Evolutionary conservation across 768 basidiomycete genomes (phyloP), one percentile per base, ranked within the genome.

Genomic region (Tephrocybe sp.): DNA sequence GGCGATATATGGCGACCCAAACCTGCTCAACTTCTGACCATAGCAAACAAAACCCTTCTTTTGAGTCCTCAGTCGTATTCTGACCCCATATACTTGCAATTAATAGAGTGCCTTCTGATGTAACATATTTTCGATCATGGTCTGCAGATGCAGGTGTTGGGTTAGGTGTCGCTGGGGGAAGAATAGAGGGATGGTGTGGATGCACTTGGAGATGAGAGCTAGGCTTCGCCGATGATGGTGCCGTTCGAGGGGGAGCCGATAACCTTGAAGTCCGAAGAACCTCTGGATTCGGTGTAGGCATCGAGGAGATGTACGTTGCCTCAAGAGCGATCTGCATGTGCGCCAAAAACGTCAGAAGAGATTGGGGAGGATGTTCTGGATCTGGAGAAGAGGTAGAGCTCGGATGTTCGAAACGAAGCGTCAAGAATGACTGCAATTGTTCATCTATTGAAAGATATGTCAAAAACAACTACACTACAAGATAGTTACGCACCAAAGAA

Each of bases 1-100:
- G 76, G 51, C 77, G 77, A 68, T 92, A 96, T 4, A 94, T 71
- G 3, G 87, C 89, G n/a, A 88, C 69, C 92, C 92, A 97, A 13
- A 71, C 64, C 39, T 75, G 64, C 48, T 83, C 77, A 6, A 67
- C 60, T 48, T 81, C 74, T 5, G 82, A 84, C 81, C 85, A 89
- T 3, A 89, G 60, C 22, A 94, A 71, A 4, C 76, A 65, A 60
- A 92, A 89, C 20, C 70, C 76, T 53, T 87, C 86, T 33, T 66
- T 66, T 17, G 71, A 74, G 51, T 73, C 71, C 36, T 73, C 71
- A 9, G 70, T 60, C 1, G 66, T 47, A 44, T 72, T 78, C 50
- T 84, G 84, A 13, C 89, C 90, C 90, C 92, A 93, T 39, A 86
- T 83, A 45, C 75, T 78, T 1, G 87, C 78, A 39, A 83, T 73